These are phyloP conservation scores for Xylaria multiplex DNA, from an alignment of 2,329 filamentous ascomycete species.

Conservation along the genomic window DNA sequence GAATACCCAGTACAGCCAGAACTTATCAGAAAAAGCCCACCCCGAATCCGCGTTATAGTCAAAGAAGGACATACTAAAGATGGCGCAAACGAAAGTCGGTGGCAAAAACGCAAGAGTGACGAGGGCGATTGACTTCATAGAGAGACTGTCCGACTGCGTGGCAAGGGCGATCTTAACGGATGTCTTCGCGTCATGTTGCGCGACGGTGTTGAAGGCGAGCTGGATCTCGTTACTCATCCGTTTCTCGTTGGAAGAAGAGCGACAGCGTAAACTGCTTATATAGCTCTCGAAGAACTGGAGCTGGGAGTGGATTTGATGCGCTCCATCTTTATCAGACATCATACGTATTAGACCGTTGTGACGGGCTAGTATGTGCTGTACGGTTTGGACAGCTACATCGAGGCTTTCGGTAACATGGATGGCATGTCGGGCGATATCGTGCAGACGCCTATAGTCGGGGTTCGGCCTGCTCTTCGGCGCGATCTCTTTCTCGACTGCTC, in stretches of 20 bases:
- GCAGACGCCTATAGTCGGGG: slow-evolving; percentile 51
- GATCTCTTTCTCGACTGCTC: slow-evolving; percentile 47
- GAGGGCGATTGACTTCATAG: slow-evolving; percentile 63
- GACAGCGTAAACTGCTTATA: slow-evolving; percentile 49
- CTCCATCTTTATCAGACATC: not conserved
- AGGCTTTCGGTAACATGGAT: slow-evolving; percentile 58
- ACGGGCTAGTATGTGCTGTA: slow-evolving; percentile 48
- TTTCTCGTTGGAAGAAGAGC: slow-evolving; percentile 54
- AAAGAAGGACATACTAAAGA: slow-evolving; percentile 61
- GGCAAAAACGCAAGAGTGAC: slow-evolving; percentile 62
- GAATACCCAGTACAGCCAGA: slow-evolving; percentile 50
- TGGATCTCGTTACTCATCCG: slow-evolving; percentile 66
- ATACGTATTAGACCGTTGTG: slow-evolving; percentile 43
- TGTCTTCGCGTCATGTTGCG: slow-evolving; percentile 53
- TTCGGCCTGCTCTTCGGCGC: slow-evolving; percentile 38
- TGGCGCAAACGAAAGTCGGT: slow-evolving; percentile 59
- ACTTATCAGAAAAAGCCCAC: slow-evolving; percentile 44
- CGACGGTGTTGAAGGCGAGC: slow-evolving; percentile 58
- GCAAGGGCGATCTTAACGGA: slow-evolving; percentile 54
- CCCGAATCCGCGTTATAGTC: slow-evolving; percentile 40
- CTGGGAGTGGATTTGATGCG: slow-evolving; percentile 45
- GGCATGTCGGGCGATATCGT: slow-evolving; percentile 56
- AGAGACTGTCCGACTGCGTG: slow-evolving; percentile 57
- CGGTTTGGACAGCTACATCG: slow-evolving; percentile 48
- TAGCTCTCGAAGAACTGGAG: slow-evolving; percentile 51